A percentile compares a stretch with the other conserved stretches of the same genome.
Conservation (phyloP, 2,329 filamentous ascomycete species). For the Chrysosporium queenslandicum region DNA sequence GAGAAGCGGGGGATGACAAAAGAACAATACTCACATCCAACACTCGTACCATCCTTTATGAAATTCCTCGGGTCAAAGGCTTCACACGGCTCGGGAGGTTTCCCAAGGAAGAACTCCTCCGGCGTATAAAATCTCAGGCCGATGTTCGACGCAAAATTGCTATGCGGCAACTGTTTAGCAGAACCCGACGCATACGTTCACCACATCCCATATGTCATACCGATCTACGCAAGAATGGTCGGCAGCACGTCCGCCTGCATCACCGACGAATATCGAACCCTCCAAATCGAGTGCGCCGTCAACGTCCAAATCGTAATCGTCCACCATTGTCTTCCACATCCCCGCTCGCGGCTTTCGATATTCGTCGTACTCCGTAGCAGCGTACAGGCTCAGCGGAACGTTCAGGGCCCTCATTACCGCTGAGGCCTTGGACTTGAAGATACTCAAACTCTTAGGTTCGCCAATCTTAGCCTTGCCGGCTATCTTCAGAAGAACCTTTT, state of each 20-base stretch:
- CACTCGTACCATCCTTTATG: slow-evolving; percentile 28
- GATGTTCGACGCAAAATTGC: slow-evolving; percentile 77
- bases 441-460: slow-evolving; percentile 56
- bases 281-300: slow-evolving; percentile 51
- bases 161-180: slow-evolving; percentile 25
- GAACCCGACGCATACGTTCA: slow-evolving; percentile 8
- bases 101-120: slow-evolving; percentile 77
- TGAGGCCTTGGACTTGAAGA: slow-evolving; percentile 74
- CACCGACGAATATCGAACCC: slow-evolving; percentile 75
- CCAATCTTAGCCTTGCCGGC: slow-evolving; percentile 60
- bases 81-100: slow-evolving; percentile 56
- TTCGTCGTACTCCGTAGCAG: slow-evolving; percentile 69
- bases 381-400: slow-evolving; percentile 70
- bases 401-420: slow-evolving; percentile 57
- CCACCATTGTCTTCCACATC: slow-evolving; percentile 69
- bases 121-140: slow-evolving; percentile 74
- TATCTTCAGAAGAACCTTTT: slow-evolving; percentile 62
- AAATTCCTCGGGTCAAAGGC: slow-evolving; percentile 61
- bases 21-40: slow-evolving; percentile 26
- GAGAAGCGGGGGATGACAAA: not conserved
- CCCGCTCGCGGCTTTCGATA: slow-evolving; percentile 79
- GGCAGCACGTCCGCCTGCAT: slow-evolving; percentile 55
- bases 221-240: slow-evolving; percentile 54
- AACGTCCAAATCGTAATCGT: slow-evolving; percentile 51
- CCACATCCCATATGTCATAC: slow-evolving; percentile 26